Evolutionary conservation across 148 eudicot genomes (phyloP), one percentile per base, ranked within the genome.

Genomic region (Vaccinium darrowii): DNA sequence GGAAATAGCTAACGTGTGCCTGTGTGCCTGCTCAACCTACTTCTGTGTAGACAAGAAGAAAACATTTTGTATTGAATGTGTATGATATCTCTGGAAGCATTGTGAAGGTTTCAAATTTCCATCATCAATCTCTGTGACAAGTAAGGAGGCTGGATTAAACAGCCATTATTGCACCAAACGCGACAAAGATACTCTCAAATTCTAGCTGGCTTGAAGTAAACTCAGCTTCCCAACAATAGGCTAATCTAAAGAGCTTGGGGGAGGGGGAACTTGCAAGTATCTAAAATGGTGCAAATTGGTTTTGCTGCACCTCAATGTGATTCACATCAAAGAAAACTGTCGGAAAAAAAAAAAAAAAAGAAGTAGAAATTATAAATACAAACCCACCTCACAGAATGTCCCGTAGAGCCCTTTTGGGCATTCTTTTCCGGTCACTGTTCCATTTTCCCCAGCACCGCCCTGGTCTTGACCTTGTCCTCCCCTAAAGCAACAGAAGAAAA

Each of bases 351-450:
- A 33, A 33, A 30, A 13, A 57, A 74, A 39, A 13, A 57, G 58
- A 39, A 7, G 16, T 15, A 51, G 74, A 8, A 73, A 65, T 65
- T 65, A 65, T 62, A 6, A 65, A 69, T 27, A 30, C 27, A 8
- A 69, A 69, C 74, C 19, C 88, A 95, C 99, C 98, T 92, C 87
- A 88, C 99, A 97, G 87, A 97, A 97, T 79, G 91, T 91, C 71
- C 99, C 99, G 85, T 90, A 93, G 13, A 97, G 99, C 84, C 99
- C 99, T 84, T 85, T 86, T 0, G 99, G 99, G 86, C 99, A 97
- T 47, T 89, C 86, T 90, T 91, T 95, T 82, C 99, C 99, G 36
- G 96, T 95, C 78, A 97, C 83, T 78, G 96, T 94, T 87, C 99
- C 99, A 86, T 91, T 93, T 88, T 91, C 93, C 58, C 98, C 99